Conservation (phyloP, 1,284 basidiomycete genomes). For the Sutorius eximius region DNA sequence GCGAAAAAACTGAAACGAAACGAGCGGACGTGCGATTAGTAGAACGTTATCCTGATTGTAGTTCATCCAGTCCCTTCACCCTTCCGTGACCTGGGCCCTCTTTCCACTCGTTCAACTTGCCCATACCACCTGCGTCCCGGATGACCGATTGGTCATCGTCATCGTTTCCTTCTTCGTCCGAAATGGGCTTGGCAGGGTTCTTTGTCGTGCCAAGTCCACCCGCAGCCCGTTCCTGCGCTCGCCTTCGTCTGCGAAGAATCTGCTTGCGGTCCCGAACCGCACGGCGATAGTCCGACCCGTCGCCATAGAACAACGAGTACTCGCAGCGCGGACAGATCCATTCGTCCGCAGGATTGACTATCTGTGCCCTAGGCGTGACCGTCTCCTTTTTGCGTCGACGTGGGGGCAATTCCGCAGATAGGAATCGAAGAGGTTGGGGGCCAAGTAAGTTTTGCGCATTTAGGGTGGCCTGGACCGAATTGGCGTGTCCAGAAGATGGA, state of each 20-base stretch:
- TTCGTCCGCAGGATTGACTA: conserved; percentile 71
- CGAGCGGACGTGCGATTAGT: conserved; percentile 11
- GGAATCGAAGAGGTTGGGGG: conserved; percentile 62
- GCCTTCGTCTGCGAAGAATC: conserved; percentile 69
- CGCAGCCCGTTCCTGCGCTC: conserved; percentile 77
- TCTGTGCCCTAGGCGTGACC: conserved; percentile 36
- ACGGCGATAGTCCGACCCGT: conserved; percentile 58
- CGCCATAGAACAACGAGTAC: conserved; percentile 82
- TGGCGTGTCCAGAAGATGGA: conserved; percentile 53
- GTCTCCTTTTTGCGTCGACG: conserved; percentile 39
- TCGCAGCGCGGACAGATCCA: conserved; percentile 91
- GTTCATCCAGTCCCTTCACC: conserved; percentile 22
- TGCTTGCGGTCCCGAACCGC: conserved; percentile 76
- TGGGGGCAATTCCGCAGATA: conserved; percentile 64
- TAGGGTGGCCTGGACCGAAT: conserved; percentile 38
- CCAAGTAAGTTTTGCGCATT: conserved; percentile 52
- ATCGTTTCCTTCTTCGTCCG: conserved; percentile 40
- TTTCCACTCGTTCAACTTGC: conserved; percentile 34
- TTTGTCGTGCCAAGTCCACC: conserved; percentile 35
- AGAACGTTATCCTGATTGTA: conserved; percentile 33
- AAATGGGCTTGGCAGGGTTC: conserved; percentile 30
- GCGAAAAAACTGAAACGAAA: conserved; percentile 10
- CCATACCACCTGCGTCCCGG: conserved; percentile 7
- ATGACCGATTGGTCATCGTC: conserved; percentile 30
- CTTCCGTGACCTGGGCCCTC: conserved; percentile 33